phyloP scores from a whole-genome alignment of 2,329 filamentous ascomycete genomes.

The Fulvia fulva region DNA sequence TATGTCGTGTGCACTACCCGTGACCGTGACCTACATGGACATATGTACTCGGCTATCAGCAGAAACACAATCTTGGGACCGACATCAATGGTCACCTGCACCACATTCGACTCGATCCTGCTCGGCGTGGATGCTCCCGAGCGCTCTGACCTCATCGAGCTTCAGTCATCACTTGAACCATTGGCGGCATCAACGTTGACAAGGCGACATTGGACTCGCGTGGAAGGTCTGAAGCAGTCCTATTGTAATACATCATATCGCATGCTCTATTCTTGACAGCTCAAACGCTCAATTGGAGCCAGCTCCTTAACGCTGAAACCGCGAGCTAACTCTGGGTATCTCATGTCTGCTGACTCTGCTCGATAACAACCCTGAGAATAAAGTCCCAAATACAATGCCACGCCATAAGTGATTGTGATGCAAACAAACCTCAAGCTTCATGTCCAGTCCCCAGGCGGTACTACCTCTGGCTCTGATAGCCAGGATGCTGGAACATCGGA shows the following conservation, averaged over 20 bases:
- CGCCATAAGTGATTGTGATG: background rate
- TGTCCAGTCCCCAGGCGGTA: background rate
- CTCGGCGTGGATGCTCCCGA: background rate
- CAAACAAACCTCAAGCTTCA: background rate
- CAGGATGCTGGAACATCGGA: conserved; percentile 25
- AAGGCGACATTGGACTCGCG: background rate
- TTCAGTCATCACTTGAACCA: background rate
- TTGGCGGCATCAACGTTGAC: background rate
- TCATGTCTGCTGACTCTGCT: background rate
- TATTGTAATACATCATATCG: no score
- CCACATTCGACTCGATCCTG: background rate
- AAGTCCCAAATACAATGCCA: background rate
- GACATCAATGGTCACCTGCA: background rate
- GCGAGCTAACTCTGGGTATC: background rate
- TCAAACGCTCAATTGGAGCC: background rate
- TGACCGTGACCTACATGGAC: background rate
- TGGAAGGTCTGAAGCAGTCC: no score
- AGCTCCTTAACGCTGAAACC: background rate
- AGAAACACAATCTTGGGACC: background rate
- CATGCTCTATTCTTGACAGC: background rate
- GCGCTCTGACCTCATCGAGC: background rate
- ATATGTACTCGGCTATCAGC: background rate
- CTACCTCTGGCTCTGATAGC: conserved; percentile 17
- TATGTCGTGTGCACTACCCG: background rate
- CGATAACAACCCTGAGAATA: background rate